phyloP scores from a whole-genome alignment of 1,284 basidiomycete species.

The Gomphus bonarii region DNA sequence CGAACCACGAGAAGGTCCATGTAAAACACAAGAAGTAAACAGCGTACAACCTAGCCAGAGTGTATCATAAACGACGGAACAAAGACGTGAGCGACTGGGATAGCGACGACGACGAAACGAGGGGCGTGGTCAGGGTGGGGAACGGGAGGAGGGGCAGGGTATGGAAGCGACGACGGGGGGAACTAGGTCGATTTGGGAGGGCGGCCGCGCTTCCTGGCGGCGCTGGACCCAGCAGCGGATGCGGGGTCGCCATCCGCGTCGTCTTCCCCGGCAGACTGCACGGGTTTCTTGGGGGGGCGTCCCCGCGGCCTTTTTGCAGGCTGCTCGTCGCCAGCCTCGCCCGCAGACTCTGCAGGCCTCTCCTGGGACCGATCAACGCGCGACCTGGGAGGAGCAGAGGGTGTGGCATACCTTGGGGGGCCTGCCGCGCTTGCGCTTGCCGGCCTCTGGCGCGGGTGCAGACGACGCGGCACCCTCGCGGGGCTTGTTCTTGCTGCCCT shows the following conservation, averaged over 20 bases:
- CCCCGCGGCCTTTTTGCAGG: constrained; percentile 50
- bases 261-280: background rate
- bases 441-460: constrained; percentile 26
- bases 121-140: background rate
- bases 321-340: constrained; percentile 49
- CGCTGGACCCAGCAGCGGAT: background rate
- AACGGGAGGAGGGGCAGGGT: background rate
- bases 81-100: constrained; percentile 9
- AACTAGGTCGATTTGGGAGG: constrained; percentile 7
- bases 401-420: constrained; percentile 55
- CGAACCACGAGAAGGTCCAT: constrained; percentile 6
- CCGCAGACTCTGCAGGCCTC: constrained; percentile 39
- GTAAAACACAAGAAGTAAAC: constrained; percentile 10
- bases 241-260: constrained; percentile 1
- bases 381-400: constrained; percentile 2
- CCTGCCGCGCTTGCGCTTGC: constrained; percentile 57
- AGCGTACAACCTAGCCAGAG: constrained; percentile 5
- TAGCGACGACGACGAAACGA: constrained; percentile 9
- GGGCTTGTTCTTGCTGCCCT: constrained; percentile 78
- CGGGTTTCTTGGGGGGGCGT: constrained; percentile 13
- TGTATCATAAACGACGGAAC: constrained; percentile 7
- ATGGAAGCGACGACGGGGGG: background rate
- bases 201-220: constrained; percentile 7
- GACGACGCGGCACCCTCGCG: constrained; percentile 26
- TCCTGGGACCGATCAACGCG: constrained; percentile 27